phyloP scores from a whole-genome alignment of 2,329 filamentous ascomycete genomes.

The Sclerotinia subarctica region DNA sequence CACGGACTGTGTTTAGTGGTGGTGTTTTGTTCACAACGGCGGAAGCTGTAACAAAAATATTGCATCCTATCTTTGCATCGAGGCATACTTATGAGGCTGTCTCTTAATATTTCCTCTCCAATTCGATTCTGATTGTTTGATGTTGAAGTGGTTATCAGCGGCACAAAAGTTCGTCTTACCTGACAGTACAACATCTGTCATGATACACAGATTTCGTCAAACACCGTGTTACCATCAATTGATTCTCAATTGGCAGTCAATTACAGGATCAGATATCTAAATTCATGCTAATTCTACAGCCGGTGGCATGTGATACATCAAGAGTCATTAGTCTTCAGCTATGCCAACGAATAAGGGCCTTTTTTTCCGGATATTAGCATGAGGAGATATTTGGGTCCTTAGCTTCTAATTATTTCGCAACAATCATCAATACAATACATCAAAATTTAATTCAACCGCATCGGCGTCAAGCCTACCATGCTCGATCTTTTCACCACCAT shows the following conservation, averaged over 20 bases:
- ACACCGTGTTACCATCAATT: background rate
- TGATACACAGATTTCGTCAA: slow-evolving; percentile 10
- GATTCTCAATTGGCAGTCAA: background rate
- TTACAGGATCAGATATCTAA: background rate
- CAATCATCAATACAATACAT: background rate
- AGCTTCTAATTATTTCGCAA: background rate
- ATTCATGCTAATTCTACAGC: background rate
- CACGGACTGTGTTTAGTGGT: slow-evolving; percentile 61
- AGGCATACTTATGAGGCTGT: background rate
- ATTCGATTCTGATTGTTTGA: background rate
- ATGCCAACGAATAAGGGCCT: background rate
- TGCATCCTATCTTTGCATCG: slow-evolving; percentile 24
- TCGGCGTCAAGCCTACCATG: slow-evolving; percentile 2
- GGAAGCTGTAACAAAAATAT: slow-evolving; percentile 25
- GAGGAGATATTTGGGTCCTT: background rate
- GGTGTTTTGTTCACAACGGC: slow-evolving; percentile 41
- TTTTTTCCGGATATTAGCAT: background rate
- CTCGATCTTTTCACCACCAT: slow-evolving; percentile 14
- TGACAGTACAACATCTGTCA: background rate
- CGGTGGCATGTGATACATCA: background rate
- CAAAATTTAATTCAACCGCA: background rate
- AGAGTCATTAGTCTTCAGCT: background rate
- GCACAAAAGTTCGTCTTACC: background rate
- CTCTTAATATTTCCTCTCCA: background rate
- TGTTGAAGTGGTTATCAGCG: background rate